A percentile compares a stretch with the other conserved stretches of the same genome.
Evolutionary conservation across 2,329 filamentous ascomycete species (phyloP).

Genomic region (Botrytis sinoallii): DNA sequence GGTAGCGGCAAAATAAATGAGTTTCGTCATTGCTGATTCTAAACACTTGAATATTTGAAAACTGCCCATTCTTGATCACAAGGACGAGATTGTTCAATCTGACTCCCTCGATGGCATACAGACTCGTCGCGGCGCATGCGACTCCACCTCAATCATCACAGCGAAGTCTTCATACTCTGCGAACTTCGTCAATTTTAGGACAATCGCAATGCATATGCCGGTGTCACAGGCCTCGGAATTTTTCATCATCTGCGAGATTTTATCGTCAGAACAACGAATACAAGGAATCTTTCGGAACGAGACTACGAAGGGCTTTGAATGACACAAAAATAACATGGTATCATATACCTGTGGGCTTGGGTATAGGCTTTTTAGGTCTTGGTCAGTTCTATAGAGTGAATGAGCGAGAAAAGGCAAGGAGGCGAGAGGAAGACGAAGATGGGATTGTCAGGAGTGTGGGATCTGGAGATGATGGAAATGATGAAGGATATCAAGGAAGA

Average conservation of each 20-base stretch:
- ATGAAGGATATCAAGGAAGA: constrained; percentile 44
- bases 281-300: constrained; percentile 35
- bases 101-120: constrained; percentile 7
- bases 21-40: constrained; percentile 13
- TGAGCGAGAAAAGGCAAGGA: constrained; percentile 45
- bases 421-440: constrained; percentile 40
- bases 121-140: constrained; percentile 2
- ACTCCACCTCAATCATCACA: background rate
- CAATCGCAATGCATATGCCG: constrained; percentile 25
- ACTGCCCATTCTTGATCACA: constrained; percentile 1
- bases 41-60: background rate
- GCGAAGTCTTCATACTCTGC: background rate
- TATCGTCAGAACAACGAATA: constrained; percentile 31
- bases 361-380: constrained; percentile 63
- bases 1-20: constrained; percentile 12
- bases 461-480: constrained; percentile 37
- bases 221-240: constrained; percentile 28
- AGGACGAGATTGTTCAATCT: background rate
- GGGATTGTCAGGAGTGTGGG: constrained; percentile 29
- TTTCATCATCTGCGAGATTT: constrained; percentile 33
- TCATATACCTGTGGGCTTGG: constrained; percentile 66
- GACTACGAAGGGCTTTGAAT: constrained; percentile 55
- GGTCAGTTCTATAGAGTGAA: constrained; percentile 63
- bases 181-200: constrained; percentile 13
- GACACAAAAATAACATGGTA: constrained; percentile 69